Percentiles rank a stretch among this genome's conserved stretches.
phyloP scores from a whole-genome alignment of 768 basidiomycete species.

The Naganishia antarctica region DNA sequence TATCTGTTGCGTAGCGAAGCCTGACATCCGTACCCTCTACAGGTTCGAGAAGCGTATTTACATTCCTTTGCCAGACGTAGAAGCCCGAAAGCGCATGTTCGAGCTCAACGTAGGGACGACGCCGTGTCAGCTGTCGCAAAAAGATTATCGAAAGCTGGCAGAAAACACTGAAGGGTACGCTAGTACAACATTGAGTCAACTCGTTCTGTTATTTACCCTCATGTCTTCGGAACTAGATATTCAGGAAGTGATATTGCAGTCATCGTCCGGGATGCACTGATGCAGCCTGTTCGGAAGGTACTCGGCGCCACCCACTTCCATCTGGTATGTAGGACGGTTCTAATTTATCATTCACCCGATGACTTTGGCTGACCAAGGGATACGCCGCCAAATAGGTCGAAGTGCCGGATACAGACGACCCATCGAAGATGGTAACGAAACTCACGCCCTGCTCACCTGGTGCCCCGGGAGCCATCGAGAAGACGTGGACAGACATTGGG shows the following conservation, averaged over 20 bases:
- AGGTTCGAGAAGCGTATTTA: slow-evolving; percentile 98
- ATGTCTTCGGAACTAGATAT: slow-evolving; percentile 53
- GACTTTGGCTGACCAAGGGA: too few relatives aligned
- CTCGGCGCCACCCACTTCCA: slow-evolving; percentile 94
- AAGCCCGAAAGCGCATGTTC: slow-evolving; percentile 91
- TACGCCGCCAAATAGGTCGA: slow-evolving; percentile 35
- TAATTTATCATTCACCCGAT: slow-evolving; percentile 33
- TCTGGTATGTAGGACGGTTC: slow-evolving; percentile 51
- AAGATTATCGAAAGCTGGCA: slow-evolving; percentile 76
- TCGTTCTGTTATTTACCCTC: neutral
- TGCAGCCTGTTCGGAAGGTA: slow-evolving; percentile 97
- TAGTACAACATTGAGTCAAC: neutral
- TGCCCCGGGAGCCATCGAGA: slow-evolving; percentile 75
- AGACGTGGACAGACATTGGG: slow-evolving; percentile 79
- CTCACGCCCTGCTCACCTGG: slow-evolving; percentile 97
- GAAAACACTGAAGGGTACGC: slow-evolving; percentile 76
- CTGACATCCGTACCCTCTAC: neutral
- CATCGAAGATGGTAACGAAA: slow-evolving; percentile 51
- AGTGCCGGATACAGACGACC: slow-evolving; percentile 39
- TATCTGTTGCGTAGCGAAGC: neutral
- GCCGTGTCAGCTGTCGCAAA: slow-evolving; percentile 70
- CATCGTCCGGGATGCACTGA: slow-evolving; percentile 89
- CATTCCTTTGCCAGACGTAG: slow-evolving; percentile 89
- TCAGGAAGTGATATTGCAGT: slow-evolving; percentile 94
- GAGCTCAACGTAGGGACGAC: slow-evolving; percentile 92